phyloP scores from a whole-genome alignment of 345 rosid species.

The Populus davidiana region DNA sequence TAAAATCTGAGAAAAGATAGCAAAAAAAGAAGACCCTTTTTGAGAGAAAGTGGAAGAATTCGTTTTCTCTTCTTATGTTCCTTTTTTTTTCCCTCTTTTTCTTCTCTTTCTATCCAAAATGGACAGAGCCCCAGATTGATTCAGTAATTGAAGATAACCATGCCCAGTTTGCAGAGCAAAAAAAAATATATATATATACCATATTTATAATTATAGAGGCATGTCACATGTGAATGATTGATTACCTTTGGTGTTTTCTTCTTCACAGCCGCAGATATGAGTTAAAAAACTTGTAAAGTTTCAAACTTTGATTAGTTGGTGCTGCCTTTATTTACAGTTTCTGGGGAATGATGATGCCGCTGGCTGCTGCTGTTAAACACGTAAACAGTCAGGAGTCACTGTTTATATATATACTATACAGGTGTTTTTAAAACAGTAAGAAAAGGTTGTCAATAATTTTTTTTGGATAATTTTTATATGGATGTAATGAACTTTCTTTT shows the following conservation, averaged over 20 bases:
- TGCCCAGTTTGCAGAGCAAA: conserved; percentile 4
- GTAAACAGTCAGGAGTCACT: conserved; percentile 3
- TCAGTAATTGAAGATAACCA: conserved; percentile 13
- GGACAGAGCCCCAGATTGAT: conserved; percentile 5
- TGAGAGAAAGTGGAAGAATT: background rate
- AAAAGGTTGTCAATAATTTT: too few species aligned
- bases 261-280: background rate
- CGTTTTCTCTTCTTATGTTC: background rate
- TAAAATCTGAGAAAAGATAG: conserved; percentile 44
- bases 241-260: background rate
- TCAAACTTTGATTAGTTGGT: conserved; percentile 5
- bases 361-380: background rate
- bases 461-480: too few species aligned
- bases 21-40: background rate
- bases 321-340: background rate
- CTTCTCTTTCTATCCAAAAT: conserved; percentile 6
- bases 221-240: conserved; percentile 5
- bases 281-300: background rate
- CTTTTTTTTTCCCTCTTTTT: background rate
- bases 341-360: background rate
- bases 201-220: background rate
- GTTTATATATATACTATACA: too few species aligned
- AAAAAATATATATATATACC: background rate
- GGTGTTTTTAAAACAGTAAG: too few species aligned
- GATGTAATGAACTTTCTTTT: too few species aligned